Base-by-base conservation (phyloP, 1,139 yeast genomes). In the Debaryomyces coudertii region DNA sequence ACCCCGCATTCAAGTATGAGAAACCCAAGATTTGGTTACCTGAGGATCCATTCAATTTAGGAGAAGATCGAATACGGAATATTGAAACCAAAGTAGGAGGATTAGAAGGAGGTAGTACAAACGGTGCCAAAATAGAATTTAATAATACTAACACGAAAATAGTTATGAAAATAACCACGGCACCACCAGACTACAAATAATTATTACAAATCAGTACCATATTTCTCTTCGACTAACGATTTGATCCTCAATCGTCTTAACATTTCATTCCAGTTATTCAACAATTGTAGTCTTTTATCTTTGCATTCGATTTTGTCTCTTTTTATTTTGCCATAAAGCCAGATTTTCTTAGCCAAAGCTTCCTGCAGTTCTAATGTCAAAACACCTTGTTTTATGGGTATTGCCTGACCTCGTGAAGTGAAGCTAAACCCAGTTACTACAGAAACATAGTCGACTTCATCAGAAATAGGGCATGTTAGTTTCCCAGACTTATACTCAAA, bases 101-200 rank as follows among this genome's bases (percentile, higher is more conserved):
- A 0, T 42, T 68, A 29, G 50, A 49, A 15, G 67, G 61, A 2
- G 69, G 70, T 0, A 50, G 53, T 23, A 65, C 69, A 1, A 55
- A 53, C 7, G 76, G 77, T 1, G 68, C 75, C 3, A 47, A 48
- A 2, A 48, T 68, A 4, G 49, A 53, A 4, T 57, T 61, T 37
- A 49, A 50, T 2, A 53, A 52, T 24, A 39, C 49, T 3, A 58
- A 56, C 22, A 40, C 42, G 3, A 43, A 44, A 15, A 47, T 63
- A 39, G 52, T 53, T 12, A 48, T 70, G 3, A 49, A 48, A 2
- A 52, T 71, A 2, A 53, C 66, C 1, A 65, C 61, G 42, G 75
- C 73, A 1, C 76, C 76, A 3, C 75, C 76, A 2, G 75, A 67
- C 49, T 65, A 56, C 44, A 69, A 66, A 48, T 69, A 50, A 16